Percentiles rank a stretch among this genome's conserved stretches.
These are phyloP conservation scores for Ciborinia camelliae DNA, from an alignment of 2,329 filamentous ascomycete species.

Conservation along the genomic window DNA sequence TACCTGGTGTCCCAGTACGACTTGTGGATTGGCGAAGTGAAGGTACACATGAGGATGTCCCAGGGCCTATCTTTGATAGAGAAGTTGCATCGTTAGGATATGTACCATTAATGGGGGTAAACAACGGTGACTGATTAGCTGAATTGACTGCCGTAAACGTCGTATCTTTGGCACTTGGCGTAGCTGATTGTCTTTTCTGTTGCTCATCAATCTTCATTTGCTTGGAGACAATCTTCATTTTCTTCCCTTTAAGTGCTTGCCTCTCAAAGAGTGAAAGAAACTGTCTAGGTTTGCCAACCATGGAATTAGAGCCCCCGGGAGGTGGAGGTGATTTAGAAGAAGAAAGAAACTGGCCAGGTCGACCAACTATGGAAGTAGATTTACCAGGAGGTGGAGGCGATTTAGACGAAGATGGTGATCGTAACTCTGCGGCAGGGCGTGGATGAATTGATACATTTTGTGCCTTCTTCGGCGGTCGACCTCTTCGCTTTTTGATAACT, in stretches of 20 bases:
- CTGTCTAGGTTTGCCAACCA: conserved; percentile 6
- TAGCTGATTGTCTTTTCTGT: conserved; percentile 15
- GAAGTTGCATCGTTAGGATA: not conserved
- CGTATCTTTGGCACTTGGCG: conserved; percentile 5
- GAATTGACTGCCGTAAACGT: not conserved
- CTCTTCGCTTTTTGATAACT: conserved; percentile 26
- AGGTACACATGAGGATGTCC: not conserved
- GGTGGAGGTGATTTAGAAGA: conserved; percentile 14
- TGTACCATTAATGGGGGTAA: not conserved
- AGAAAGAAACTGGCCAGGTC: conserved; percentile 20
- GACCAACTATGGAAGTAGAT: not conserved
- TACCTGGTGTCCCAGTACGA: not conserved
- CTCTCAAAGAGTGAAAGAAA: conserved; percentile 35
- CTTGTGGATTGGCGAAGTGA: conserved; percentile 1
- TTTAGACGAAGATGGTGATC: conserved; percentile 15
- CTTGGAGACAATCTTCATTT: conserved; percentile 31
- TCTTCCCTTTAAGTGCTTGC: conserved; percentile 34
- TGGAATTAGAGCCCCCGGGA: not conserved
- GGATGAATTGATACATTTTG: not conserved
- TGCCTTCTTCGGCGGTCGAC: conserved; percentile 30
- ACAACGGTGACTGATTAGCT: not conserved
- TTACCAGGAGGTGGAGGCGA: conserved; percentile 5
- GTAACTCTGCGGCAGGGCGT: not conserved
- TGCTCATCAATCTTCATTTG: not conserved
- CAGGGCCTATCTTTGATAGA: not conserved